Evolutionary conservation across 176 grass and related monocot species (phyloP).

Genomic region (Otatea glauca): DNA sequence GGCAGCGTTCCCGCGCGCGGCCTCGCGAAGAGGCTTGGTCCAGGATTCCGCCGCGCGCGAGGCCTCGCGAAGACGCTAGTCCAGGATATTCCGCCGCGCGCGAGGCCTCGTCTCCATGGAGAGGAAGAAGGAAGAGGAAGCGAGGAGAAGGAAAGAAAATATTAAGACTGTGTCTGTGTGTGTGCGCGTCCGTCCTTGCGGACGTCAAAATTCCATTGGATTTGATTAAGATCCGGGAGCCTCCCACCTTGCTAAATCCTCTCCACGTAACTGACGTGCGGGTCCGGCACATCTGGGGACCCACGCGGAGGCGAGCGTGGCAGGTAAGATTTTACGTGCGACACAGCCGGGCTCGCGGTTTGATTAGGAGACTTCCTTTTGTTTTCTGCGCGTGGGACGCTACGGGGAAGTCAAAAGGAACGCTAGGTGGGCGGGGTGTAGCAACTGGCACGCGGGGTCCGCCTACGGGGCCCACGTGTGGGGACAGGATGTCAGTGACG

Average conservation of each 20-base stretch:
- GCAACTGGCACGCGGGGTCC: neutral
- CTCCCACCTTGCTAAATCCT: rapidly evolving
- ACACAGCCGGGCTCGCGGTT: neutral
- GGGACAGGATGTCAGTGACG: neutral
- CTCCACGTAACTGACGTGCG: neutral
- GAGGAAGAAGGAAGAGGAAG: neutral
- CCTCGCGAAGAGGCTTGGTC: neutral
- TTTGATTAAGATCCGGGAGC: conserved; percentile 48
- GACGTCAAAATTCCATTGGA: conserved; percentile 88
- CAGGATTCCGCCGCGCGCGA: neutral
- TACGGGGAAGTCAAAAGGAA: conserved; percentile 30
- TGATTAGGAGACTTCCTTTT: neutral
- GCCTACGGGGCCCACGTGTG: rapidly evolving
- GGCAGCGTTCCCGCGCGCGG: neutral
- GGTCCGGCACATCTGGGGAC: rapidly evolving
- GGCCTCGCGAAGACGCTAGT: neutral
- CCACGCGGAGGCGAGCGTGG: neutral
- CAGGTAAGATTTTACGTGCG: too few relatives aligned
- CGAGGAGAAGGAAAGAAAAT: neutral
- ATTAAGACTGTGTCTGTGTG: conserved; percentile 40
- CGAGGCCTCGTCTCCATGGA: neutral
- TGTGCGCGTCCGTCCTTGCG: conserved; percentile 48
- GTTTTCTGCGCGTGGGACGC: neutral
- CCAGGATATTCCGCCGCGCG: neutral
- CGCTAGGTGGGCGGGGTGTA: rapidly evolving